A percentile compares a stretch with the other conserved stretches of the same genome.
These are phyloP conservation scores for Podila clonocystis DNA, from an alignment of 192 early-diverging fungal genomes.

Conservation along the genomic window DNA sequence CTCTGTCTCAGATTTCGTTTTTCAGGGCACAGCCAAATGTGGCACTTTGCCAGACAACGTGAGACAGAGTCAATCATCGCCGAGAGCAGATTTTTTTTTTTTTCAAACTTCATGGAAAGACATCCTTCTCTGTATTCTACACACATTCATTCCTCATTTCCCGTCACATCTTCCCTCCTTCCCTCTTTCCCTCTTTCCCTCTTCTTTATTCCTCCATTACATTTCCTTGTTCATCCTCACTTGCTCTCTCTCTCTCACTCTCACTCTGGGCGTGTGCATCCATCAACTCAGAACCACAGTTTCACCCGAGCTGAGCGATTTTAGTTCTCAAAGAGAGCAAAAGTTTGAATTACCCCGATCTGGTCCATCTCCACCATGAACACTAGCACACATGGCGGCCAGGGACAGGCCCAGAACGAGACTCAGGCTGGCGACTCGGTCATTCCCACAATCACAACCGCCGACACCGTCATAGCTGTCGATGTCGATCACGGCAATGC, in stretches of 20 bases:
- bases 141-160: neutral
- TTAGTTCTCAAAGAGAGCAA: no score
- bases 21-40: no score
- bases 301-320: neutral
- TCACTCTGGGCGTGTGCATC: no score
- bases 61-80: no score
- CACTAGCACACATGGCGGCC: no score
- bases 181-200: neutral
- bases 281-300: neutral
- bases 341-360: no score
- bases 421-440: neutral
- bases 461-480: conserved; percentile 10
- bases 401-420: no score
- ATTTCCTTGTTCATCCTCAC: neutral
- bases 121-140: neutral
- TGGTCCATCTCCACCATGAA: no score
- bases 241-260: neutral
- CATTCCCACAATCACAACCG: neutral
- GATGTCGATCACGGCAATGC: neutral
- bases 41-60: no score
- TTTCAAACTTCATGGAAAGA: no score
- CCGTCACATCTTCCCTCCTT: conserved; percentile 1
- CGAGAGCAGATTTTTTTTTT: no score
- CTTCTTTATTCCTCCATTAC: neutral
- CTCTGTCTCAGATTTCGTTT: no score